phyloP scores from a whole-genome alignment of 164 flowering plant species.

The Magnolia kwangsiensis region DNA sequence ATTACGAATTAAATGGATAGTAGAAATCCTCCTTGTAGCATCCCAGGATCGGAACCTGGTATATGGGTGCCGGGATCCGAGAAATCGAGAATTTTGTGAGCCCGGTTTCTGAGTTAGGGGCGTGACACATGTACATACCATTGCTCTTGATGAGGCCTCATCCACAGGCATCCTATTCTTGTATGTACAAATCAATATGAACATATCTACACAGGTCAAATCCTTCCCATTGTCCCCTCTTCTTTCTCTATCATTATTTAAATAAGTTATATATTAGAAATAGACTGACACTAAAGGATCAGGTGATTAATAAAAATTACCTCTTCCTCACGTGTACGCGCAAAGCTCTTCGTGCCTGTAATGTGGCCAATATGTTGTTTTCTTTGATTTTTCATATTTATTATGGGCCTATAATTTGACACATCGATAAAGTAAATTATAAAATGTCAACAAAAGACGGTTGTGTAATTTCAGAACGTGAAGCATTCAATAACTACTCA shows the following conservation, averaged over 20 bases:
- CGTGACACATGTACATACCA: no score
- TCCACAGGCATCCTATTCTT: slow-evolving; percentile 30
- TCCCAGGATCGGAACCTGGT: no score
- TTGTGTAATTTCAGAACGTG: not conserved
- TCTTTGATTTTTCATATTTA: slow-evolving; percentile 23
- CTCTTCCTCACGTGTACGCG: slow-evolving; percentile 29
- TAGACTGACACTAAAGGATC: not conserved
- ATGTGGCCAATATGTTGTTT: slow-evolving; percentile 11
- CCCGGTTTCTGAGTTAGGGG: no score
- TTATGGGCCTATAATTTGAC: slow-evolving; percentile 11
- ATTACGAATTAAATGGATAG: no score
- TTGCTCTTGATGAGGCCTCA: slow-evolving; percentile 17
- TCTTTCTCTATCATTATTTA: slow-evolving; percentile 2
- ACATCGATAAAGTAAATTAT: not conserved
- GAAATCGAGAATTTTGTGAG: no score
- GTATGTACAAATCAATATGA: slow-evolving; percentile 20
- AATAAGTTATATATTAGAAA: not conserved
- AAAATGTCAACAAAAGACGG: not conserved
- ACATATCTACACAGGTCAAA: slow-evolving; percentile 26
- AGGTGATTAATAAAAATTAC: slow-evolving; percentile 10
- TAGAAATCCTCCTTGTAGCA: no score
- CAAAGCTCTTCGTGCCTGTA: slow-evolving; percentile 31
- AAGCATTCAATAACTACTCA: not conserved
- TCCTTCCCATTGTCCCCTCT: slow-evolving; percentile 12
- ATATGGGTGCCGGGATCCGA: no score